These are phyloP conservation scores for Cryptococcus neoformans DNA, from an alignment of 1,284 basidiomycete species.

Conservation along the genomic window DNA sequence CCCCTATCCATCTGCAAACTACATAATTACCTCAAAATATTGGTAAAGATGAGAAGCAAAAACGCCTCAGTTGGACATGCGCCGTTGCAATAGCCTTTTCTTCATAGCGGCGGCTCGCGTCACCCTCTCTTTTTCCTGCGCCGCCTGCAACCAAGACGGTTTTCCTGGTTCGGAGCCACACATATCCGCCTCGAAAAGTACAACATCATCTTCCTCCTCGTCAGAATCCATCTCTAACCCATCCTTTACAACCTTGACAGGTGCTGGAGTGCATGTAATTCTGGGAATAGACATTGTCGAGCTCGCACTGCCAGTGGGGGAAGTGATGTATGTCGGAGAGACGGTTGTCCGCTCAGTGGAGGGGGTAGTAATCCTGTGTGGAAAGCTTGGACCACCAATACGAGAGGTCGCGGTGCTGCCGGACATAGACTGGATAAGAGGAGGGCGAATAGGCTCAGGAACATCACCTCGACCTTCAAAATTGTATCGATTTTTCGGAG, in stretches of 20 bases:
- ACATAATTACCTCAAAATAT: too few species aligned
- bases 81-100: constrained; percentile 22
- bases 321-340: constrained; percentile 8
- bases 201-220: constrained; percentile 9
- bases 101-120: constrained; percentile 30
- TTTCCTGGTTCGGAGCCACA: constrained; percentile 1
- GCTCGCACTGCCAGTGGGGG: constrained; percentile 18
- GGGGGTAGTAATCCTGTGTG: constrained; percentile 1
- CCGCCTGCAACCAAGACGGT: too few species aligned
- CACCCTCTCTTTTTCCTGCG: constrained; percentile 30
- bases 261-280: constrained; percentile 47
- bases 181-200: constrained; percentile 21
- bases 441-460: neutral
- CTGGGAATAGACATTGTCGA: constrained; percentile 40
- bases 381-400: constrained; percentile 6
- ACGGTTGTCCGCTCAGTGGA: neutral
- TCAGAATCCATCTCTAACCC: constrained; percentile 3
- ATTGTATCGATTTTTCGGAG: constrained; percentile 15
- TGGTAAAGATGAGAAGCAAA: neutral
- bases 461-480: neutral
- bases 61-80: constrained; percentile 17
- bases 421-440: neutral
- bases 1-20: too few species aligned
- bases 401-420: constrained; percentile 7
- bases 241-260: constrained; percentile 14